Evolutionary conservation across 2,329 filamentous ascomycete genomes (phyloP).

Genomic region (Fusarium subglutinans): DNA sequence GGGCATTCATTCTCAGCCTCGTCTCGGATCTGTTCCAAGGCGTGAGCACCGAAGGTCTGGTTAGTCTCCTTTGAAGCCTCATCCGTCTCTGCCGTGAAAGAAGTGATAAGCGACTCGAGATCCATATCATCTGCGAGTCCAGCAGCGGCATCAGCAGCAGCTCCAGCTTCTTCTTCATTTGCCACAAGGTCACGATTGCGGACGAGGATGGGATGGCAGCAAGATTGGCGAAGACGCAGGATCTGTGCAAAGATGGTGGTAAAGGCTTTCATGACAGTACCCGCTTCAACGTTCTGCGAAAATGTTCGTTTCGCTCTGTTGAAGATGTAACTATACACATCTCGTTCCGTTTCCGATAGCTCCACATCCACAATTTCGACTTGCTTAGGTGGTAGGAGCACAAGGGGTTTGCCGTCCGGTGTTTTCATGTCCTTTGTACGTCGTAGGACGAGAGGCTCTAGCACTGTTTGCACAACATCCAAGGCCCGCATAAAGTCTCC

Average conservation of each 20-base stretch:
- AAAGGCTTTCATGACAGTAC: constrained; percentile 93
- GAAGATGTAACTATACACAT: constrained; percentile 93
- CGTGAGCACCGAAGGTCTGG: constrained; percentile 80
- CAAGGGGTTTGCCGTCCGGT: constrained; percentile 77
- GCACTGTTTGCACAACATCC: constrained; percentile 95
- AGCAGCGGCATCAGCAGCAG: constrained; percentile 77
- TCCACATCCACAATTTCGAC: constrained; percentile 90
- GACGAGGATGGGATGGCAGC: constrained; percentile 91
- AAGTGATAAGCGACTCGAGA: constrained; percentile 82
- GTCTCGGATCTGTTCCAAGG: constrained; percentile 88
- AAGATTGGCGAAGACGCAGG: constrained; percentile 88
- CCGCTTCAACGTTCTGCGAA: constrained; percentile 85
- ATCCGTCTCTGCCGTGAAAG: constrained; percentile 78
- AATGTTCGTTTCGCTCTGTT: constrained; percentile 85
- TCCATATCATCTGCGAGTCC: constrained; percentile 97
- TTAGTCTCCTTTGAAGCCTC: constrained; percentile 68
- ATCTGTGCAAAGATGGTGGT: constrained; percentile 98
- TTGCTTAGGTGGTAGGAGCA: constrained; percentile 81
- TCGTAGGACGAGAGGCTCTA: constrained; percentile 94
- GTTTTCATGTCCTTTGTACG: constrained; percentile 99
- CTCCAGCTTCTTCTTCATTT: constrained; percentile 84
- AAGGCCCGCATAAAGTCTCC: constrained; percentile 93
- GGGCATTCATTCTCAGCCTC: constrained; percentile 92
- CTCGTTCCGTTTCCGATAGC: constrained; percentile 83
- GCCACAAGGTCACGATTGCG: constrained; percentile 85